phyloP scores from a whole-genome alignment of 2,329 filamentous ascomycete genomes.

The Biscogniauxia marginata region DNA sequence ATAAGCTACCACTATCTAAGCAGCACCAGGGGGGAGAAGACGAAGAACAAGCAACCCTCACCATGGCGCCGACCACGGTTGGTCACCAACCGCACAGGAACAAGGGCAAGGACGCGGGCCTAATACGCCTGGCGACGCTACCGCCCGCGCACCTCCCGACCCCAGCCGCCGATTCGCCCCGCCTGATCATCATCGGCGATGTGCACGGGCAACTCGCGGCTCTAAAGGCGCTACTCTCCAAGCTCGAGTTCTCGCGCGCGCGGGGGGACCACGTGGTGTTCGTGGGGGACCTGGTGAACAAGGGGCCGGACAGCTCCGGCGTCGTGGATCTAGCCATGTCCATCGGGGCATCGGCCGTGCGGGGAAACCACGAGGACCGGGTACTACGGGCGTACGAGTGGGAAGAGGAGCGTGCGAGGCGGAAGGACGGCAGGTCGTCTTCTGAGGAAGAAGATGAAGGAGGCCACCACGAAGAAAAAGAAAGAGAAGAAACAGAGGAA shows the following conservation, averaged over 20 bases:
- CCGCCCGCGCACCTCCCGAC: constrained; percentile 28
- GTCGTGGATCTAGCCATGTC: constrained; percentile 74
- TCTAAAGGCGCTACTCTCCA: constrained; percentile 63
- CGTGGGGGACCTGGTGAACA: constrained; percentile 77
- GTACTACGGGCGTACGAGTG: constrained; percentile 65
- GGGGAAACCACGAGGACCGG: constrained; percentile 90
- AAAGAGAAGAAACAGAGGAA: constrained; percentile 4
- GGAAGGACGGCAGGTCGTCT: constrained; percentile 13
- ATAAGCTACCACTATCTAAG: constrained; percentile 23
- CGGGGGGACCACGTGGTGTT: constrained; percentile 72
- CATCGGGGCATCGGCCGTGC: constrained; percentile 74
- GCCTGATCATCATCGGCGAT: constrained; percentile 83
- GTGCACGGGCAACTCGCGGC: constrained; percentile 83
- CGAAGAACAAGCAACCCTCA: not conserved
- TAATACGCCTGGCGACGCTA: constrained; percentile 30
- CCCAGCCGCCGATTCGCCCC: constrained; percentile 39
- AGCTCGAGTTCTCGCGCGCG: constrained; percentile 58
- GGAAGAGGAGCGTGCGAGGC: constrained; percentile 5
- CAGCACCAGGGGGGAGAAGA: constrained; percentile 23
- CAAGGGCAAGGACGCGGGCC: constrained; percentile 24
- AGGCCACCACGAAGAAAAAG: constrained; percentile 15
- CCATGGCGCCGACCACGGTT: not conserved
- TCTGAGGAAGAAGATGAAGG: constrained; percentile 28
- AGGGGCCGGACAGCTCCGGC: constrained; percentile 78
- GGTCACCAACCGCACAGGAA: not conserved